A percentile compares a stretch with the other conserved stretches of the same genome.
Conservation (phyloP, 176 grass and related monocot species). For the Zea mays region Zm-B73-REFERENCE-NAM-5.0 NC_050102.1:143105501-143106000, state of each 20-base stretch:
- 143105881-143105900: neutral
- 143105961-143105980: neutral
- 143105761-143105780: neutral
- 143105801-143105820: conserved; percentile 39
- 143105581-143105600: too few species aligned
- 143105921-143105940: neutral
- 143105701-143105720: neutral
- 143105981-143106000: too few species aligned
- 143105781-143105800: conserved; percentile 39
- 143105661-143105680: conserved; percentile 19
- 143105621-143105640: neutral
- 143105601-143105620: neutral
- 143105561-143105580: neutral
- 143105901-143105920: conserved; percentile 4
- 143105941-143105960: neutral
- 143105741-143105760: conserved; percentile 38
- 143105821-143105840: conserved; percentile 21
- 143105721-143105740: conserved; percentile 41
- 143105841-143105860: neutral
- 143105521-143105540: conserved; percentile 3
- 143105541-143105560: neutral
- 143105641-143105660: conserved; percentile 1
- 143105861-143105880: neutral
- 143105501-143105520: neutral
- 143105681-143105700: conserved; percentile 38